Evolutionary conservation across 2,329 filamentous ascomycete species (phyloP).

Genomic region (Sporothrix luriei): DNA sequence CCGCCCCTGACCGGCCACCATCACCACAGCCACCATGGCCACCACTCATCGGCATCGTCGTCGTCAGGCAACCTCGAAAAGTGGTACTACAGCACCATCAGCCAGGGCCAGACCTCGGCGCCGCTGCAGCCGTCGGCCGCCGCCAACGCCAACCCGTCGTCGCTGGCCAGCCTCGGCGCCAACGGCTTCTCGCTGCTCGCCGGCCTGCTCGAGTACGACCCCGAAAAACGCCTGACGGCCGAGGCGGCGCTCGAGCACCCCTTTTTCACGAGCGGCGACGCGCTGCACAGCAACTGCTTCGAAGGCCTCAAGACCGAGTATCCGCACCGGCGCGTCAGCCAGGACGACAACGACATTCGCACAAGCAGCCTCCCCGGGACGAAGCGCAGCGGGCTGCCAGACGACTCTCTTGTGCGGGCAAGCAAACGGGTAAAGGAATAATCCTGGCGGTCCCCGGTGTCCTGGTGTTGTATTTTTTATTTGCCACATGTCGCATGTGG

Average conservation of each 20-base stretch:
- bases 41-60: constrained; percentile 9
- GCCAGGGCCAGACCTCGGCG: constrained; percentile 50
- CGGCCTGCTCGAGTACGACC: constrained; percentile 88
- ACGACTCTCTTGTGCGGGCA: constrained; percentile 70
- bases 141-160: constrained; percentile 38
- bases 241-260: constrained; percentile 85
- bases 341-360: constrained; percentile 95
- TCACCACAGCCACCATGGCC: constrained; percentile 45
- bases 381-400: constrained; percentile 81
- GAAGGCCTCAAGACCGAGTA: constrained; percentile 88
- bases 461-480: constrained; percentile 6
- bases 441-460: constrained; percentile 7
- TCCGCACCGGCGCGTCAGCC: constrained; percentile 83
- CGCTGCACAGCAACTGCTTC: constrained; percentile 81
- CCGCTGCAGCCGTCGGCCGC: constrained; percentile 53
- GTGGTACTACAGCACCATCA: constrained; percentile 75
- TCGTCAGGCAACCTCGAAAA: constrained; percentile 64
- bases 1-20: constrained; percentile 42
- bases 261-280: constrained; percentile 78
- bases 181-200: constrained; percentile 83
- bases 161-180: constrained; percentile 63
- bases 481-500: not conserved
- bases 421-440: constrained; percentile 64
- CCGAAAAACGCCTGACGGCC: constrained; percentile 82
- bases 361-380: constrained; percentile 86